Evolutionary conservation across 805 yeast genomes (phyloP), one percentile per base, ranked within the genome.

Genomic region (Suhomyces canberraensis): DNA sequence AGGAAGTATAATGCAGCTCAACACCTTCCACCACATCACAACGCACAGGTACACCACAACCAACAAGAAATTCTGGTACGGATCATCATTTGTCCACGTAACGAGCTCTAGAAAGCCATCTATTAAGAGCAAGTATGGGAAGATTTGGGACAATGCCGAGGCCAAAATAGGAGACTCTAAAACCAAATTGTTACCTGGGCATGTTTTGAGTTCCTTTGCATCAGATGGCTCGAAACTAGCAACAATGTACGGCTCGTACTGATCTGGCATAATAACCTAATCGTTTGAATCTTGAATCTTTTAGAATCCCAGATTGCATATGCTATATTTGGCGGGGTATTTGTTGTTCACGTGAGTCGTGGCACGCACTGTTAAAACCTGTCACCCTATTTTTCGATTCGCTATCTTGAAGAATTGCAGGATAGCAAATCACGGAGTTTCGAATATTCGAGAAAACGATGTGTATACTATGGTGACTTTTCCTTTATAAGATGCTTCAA

Each of bases 41-140:
- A 66, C 20, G 21, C 63, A 54, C 9, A 70, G 58, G 43, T 67
- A 71, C 1, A 50, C 41, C 4, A 66, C 65, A 21, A 73, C 57
- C 1, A 66, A 25, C 5, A 75, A 48, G 38, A 73, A 65, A 45
- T 75, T 76, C 41, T 60, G 60, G 45, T 71, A 73, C 8, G 71
- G 67, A 37, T 73, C 75, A 4, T 64, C 71, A 40, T 74, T 73
- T 1, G 82, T 75, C 82, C 82, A 76, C 1, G 81, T 75, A 15
- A 75, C 41, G 11, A 72, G 51, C 25, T 72, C 72, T 13, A 76
- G 50, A 5, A 66, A 37, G 28, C 62, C 56, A 48, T 76, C 79
- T 4, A 69, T 50, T 16, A 75, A 46, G 11, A 73, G 48, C 21
- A 76, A 54, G 39, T 69, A 58, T 1, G 81, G 81, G 42, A 71